Conservation (phyloP, 495 filamentous ascomycete species). For the Talaromyces borbonicus region DNA sequence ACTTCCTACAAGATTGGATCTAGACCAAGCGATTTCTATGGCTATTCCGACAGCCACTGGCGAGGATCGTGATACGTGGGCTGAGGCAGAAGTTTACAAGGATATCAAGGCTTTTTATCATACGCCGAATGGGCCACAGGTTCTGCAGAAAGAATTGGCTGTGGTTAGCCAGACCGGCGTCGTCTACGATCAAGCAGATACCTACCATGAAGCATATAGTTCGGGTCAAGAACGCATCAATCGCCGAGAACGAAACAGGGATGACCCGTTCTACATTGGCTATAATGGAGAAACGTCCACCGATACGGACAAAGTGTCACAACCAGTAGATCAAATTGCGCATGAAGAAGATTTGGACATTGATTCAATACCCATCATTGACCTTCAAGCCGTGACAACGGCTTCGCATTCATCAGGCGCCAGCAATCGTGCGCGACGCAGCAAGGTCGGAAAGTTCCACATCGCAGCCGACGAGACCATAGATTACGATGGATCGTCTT, state of each 20-base stretch:
- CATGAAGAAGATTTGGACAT: conserved; percentile 74
- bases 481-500: conserved; percentile 14
- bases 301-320: conserved; percentile 56
- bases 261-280: conserved; percentile 93
- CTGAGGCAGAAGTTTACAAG: conserved; percentile 3
- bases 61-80: not conserved
- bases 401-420: conserved; percentile 8
- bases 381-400: conserved; percentile 55
- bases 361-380: conserved; percentile 90
- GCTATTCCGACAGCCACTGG: conserved; percentile 54
- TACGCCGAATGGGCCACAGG: conserved; percentile 20
- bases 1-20: conserved; percentile 57
- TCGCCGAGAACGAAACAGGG: conserved; percentile 66
- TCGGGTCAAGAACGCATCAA: conserved; percentile 38
- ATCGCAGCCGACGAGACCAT: conserved; percentile 53
- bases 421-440: conserved; percentile 7
- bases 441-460: conserved; percentile 37
- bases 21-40: conserved; percentile 74
- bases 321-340: conserved; percentile 55
- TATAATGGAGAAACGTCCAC: conserved; percentile 32
- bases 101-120: conserved; percentile 65
- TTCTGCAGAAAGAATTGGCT: conserved; percentile 20
- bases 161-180: conserved; percentile 5
- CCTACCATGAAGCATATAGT: conserved; percentile 18
- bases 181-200: not conserved